Evolutionary conservation across 257 asterid species (phyloP), one percentile per base, ranked within the genome.

Genomic region (Nicotiana noctiflora): DNA sequence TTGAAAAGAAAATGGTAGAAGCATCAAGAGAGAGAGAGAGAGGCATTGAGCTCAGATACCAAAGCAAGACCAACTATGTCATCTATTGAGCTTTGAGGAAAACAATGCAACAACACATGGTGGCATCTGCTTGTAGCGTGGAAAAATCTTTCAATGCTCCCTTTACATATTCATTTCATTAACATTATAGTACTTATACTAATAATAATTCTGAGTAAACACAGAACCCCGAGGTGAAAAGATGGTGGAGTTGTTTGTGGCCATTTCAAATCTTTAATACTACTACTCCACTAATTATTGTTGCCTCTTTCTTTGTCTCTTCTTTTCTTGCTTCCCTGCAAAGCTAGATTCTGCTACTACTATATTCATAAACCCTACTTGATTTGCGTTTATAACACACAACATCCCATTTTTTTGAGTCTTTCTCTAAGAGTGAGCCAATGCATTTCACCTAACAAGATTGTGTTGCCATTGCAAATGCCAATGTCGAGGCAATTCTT

Each of bases 31-130:
- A 21, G 27, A 0, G 11, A 68, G 34, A 3, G 13, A 18, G 81
- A 44, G 86, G 62, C 78, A 79, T 7, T 74, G 81, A 89, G 88
- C 87, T 34, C 93, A 66, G 59, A 17, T 80, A 85, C 88, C 98
- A 72, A 89, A 85, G 89, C 88, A 83, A 86, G 82, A 84, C 89
- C 93, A 89, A 76, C 62, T 60, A 79, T 82, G 82, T 62, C 64
- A 86, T 81, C 91, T 87, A 84, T 85, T 85, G 85, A 53, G 81
- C 37, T 77, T 88, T 86, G 92, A 79, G 91, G 90, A 93, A 93
- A 93, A 88, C 97, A 76, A 93, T 87, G 95, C 97, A 90, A 44
- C 19, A 80, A 86, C 98, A 93, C 95, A 89, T 89, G 95, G 75
- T 70, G 78, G 21, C 85, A 75, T 84, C 86, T 84, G 83, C 82